Base-by-base conservation (phyloP, 139 green algal genomes). In the Tetradesmus obliquus region DNA sequence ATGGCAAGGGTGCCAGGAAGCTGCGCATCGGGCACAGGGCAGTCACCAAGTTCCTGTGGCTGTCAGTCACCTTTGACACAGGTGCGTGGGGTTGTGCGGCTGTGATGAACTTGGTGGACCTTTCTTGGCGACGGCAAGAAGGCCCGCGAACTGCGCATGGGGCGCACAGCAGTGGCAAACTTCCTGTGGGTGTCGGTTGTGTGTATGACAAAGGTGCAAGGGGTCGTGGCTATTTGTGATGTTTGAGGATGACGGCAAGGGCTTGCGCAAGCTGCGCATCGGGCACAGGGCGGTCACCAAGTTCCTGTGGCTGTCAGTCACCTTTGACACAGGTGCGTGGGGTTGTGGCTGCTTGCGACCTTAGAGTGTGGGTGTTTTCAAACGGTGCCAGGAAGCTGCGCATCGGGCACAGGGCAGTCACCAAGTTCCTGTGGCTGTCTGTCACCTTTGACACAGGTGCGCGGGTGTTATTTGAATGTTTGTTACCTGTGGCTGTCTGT, bases 51-150 rank as follows among this genome's bases (percentile, higher is more conserved):
- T 90, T 92, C 79, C 71, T 92, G 71, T 90, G 90, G 83, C 87
- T 92, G 5, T 86, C 83, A 58, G 90, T 90, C 9, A 90, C 90
- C 13, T 92, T 92, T 72, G 89, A 92, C 62, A 92, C 89, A 87
- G 72, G 87, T 91, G 81, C 3, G 81, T 12, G 76, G 22, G 76
- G 15, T 55, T 53, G 15, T 55, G 76, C n/a, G 15, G 8, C 76
- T 45, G 32, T 45, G 32, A 45, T 45, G 32, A 45, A 45, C 32
- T 45, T 45, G 32, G 32, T 45, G 32, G 32, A 45, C 32, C 32
- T 45, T 45, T 45, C 32, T 0, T 45, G 32, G 32, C 32, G 32
- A 45, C 32, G 32, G 32, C 32, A 45, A 45, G 32, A 45, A 45
- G 32, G 32, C 32, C 32, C 32, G 32, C 32, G 32, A 45, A 45